Conservation (phyloP, 2,329 filamentous ascomycete species). For the Pseudogymnoascus sp. region DNA sequence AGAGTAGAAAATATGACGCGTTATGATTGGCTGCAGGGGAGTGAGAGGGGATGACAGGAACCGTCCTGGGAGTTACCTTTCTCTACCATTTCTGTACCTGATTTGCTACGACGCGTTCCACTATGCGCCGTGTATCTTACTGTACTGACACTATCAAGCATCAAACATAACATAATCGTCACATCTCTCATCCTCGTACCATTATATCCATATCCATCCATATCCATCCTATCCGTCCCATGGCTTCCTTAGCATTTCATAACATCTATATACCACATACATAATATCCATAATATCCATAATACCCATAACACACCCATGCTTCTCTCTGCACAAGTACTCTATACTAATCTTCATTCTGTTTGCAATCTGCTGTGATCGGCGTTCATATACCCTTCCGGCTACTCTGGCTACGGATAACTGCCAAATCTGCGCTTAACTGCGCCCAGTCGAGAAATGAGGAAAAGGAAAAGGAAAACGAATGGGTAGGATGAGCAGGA, state of each 20-base stretch:
- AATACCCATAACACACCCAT: neutral
- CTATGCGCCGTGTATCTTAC: neutral
- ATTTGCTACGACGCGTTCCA: neutral
- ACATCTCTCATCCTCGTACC: neutral
- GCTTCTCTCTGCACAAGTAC: neutral
- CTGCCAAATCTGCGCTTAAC: slow-evolving; percentile 2
- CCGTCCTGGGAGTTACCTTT: neutral
- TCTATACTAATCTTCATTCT: neutral
- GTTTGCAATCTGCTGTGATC: slow-evolving; percentile 6
- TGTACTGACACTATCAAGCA: neutral
- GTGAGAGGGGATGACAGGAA: neutral
- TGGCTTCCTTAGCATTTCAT: too few relatives aligned
- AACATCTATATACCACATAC: too few relatives aligned
- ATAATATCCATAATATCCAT: neutral
- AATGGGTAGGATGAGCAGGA: neutral
- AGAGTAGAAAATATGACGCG: too few relatives aligned
- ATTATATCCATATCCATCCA: neutral
- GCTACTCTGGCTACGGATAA: neutral
- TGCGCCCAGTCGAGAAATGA: slow-evolving; percentile 6
- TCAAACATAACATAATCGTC: neutral
- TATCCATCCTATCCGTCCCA: too few relatives aligned
- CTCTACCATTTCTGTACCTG: neutral
- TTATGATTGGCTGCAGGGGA: neutral
- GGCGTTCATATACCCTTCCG: neutral
- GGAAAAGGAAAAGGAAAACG: neutral